phyloP scores from a whole-genome alignment of 352 stramenopile species.

The Phytophthora uliginosa region DNA sequence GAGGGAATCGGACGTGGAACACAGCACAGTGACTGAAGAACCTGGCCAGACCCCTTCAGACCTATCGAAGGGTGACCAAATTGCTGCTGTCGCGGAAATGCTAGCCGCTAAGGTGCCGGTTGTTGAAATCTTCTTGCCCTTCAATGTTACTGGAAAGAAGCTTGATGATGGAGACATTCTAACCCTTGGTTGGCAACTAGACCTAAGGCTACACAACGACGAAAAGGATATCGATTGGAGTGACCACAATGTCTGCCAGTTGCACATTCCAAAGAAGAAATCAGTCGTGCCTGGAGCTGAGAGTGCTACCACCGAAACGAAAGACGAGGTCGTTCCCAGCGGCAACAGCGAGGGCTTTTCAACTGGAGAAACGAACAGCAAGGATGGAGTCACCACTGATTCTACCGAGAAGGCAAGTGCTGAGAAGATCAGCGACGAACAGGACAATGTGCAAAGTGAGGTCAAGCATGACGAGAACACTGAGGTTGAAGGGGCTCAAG shows the following conservation, averaged over 20 bases:
- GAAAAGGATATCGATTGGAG: conserved; percentile 68
- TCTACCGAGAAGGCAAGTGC: not conserved
- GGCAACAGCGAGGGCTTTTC: conserved; percentile 8
- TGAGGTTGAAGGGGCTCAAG: conserved; percentile 9
- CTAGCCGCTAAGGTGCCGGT: conserved; percentile 32
- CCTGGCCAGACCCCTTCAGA: not conserved
- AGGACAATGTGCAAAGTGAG: conserved; percentile 13
- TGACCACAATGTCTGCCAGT: conserved; percentile 56
- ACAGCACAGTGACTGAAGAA: not conserved
- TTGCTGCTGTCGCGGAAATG: conserved; percentile 12
- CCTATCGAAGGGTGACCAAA: conserved; percentile 7
- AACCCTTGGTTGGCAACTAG: conserved; percentile 60
- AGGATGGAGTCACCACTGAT: conserved; percentile 13
- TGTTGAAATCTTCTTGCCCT: conserved; percentile 72
- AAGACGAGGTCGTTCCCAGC: conserved; percentile 7
- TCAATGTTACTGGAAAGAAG: conserved; percentile 80
- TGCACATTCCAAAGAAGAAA: conserved; percentile 57
- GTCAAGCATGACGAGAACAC: conserved; percentile 12
- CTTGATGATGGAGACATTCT: conserved; percentile 60
- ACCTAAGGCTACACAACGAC: conserved; percentile 66
- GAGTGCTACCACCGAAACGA: conserved; percentile 17
- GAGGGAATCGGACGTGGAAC: conserved; percentile 9
- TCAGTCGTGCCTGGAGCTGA: conserved; percentile 15
- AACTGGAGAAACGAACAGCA: not conserved
- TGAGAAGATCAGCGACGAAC: conserved; percentile 20